Evolutionary conservation across 2,329 filamentous ascomycete species (phyloP), one percentile per base, ranked within the genome.

Genomic region (Alternaria hordeiaustralica): DNA sequence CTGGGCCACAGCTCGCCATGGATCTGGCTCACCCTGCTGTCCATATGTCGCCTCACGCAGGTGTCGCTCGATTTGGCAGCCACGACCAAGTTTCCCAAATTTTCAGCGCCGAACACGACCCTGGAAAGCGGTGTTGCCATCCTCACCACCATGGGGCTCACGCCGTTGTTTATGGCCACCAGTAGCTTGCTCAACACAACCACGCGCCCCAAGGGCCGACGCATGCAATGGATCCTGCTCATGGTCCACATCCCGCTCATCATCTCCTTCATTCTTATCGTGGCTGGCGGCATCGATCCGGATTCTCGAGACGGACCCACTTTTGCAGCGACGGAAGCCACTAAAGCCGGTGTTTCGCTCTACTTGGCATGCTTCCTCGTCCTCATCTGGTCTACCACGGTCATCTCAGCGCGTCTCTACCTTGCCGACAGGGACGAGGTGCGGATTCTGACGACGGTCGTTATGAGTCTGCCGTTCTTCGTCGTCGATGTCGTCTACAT

Each of bases 201-300:
- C 2, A 71, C 73, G 6, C 65, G 72, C 46, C 77, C 77, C 11
- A 79, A 79, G 58, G 77, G 77, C 46, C 69, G 77, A 28, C 73
- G 76, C 46, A 79, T 79, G 77, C 77, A 79, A 68, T 79, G 77
- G 77, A 74, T 79, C 55, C 68, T 79, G 30, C 65, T 79, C 10
- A 66, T 75, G 18, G 64, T 77, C 2, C 73, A 79, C 50, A 66
- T 79, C 47, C 77, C 77, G 7, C 66, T 79, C 20, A 59, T 76
- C 21, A 71, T 77, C 50, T 79, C 77, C 3, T 75, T 79, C 51
- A 71, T 78, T 54, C 71, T 79, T 41, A 79, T 78, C 55, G 70
- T 79, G 21, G 76, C 77, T 30, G 77, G 77, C 21, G 76, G 75
- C 28, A 78, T 79, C 54, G 77, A 79, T 67, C 73, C 72, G 15